Evolutionary conservation across 2,329 filamentous ascomycete genomes (phyloP), one percentile per base, ranked within the genome.

Genomic region (Cladosporium sp.): DNA sequence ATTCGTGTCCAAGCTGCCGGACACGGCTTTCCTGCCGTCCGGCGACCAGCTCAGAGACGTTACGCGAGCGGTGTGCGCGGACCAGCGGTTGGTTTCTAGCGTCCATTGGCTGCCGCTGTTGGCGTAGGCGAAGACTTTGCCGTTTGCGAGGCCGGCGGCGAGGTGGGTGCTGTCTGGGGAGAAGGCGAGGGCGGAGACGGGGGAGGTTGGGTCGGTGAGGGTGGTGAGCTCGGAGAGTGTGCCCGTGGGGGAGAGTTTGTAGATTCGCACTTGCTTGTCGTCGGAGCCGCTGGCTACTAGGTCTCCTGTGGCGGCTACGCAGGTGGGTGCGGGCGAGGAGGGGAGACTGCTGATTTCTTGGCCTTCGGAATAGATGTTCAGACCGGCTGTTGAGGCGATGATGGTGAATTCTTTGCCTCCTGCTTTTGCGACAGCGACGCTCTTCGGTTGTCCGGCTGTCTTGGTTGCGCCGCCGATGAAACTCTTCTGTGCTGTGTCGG

Each of bases 1-100:
- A 62, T 95, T 90, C 0, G 92, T 96, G 67, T 98, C 93, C 43
- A 98, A 72, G 39, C 83, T 85, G 11, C 91, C 92, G 65, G 87
- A 95, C 16, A 83, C 88, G 2, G 91, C 84, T 64, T 90, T 86
- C 18, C 84, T 85, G 11, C 85, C 86, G 15, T 80, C 79, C 15
- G 78, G 74, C 61, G 91, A 88, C 93, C 93, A 98, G 12, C 84
- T 75, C 49, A 88, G 76, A 40, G 75, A 77, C 12, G 81, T 85
- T 40, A 88, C 78, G 40, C 84, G 77, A 7, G 78, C 83, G 1
- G 83, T 86, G 61, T 88, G 85, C 12, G 83, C 83, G 2, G 80
- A 83, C 85, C 85, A 88, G 53, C 84, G 76, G 68, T 95, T 90
- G 7, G 88, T 93, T 42, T 86, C 85, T 9, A 95, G 72, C 40